Evolutionary conservation across 768 basidiomycete genomes (phyloP).

Genomic region (Tephrocybe rancida): DNA sequence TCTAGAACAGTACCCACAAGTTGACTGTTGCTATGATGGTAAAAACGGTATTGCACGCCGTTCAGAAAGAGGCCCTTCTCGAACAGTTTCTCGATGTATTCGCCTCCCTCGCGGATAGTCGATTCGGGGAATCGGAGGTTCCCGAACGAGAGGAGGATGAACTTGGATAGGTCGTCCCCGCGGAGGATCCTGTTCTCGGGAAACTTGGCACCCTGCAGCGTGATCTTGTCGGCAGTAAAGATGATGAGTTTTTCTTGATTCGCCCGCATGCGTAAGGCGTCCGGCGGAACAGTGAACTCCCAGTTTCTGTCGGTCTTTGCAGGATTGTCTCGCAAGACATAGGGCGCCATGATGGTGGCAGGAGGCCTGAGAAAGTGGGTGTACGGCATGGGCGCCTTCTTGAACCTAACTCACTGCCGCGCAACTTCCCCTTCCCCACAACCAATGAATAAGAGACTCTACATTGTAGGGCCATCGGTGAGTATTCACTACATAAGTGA

Average conservation of each 20-base stretch:
- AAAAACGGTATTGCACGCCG: slow-evolving; percentile 64
- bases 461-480: slow-evolving; percentile 57
- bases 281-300: slow-evolving; percentile 43
- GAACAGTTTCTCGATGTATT: slow-evolving; percentile 60
- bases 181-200: slow-evolving; percentile 63
- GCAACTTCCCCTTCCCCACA: neutral
- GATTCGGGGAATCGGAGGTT: slow-evolving; percentile 57
- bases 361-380: slow-evolving; percentile 13
- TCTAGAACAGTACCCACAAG: slow-evolving; percentile 35
- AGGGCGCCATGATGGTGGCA: slow-evolving; percentile 32
- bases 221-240: slow-evolving; percentile 51
- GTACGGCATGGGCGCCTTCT: slow-evolving; percentile 14
- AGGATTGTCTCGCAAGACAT: slow-evolving; percentile 42
- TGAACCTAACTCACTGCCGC: slow-evolving; percentile 8
- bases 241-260: slow-evolving; percentile 51
- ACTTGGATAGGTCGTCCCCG: slow-evolving; percentile 56
- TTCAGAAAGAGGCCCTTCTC: slow-evolving; percentile 60
- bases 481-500: slow-evolving; percentile 18
- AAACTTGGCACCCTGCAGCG: slow-evolving; percentile 49
- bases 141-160: slow-evolving; percentile 57
- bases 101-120: slow-evolving; percentile 46
- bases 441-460: slow-evolving; percentile 30
- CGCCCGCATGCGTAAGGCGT: slow-evolving; percentile 28
- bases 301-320: slow-evolving; percentile 53
- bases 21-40: slow-evolving; percentile 74